Evolutionary conservation across 441 rosid species (phyloP), one percentile per base, ranked within the genome.

Genomic region (Francoa sonchifolia): DNA sequence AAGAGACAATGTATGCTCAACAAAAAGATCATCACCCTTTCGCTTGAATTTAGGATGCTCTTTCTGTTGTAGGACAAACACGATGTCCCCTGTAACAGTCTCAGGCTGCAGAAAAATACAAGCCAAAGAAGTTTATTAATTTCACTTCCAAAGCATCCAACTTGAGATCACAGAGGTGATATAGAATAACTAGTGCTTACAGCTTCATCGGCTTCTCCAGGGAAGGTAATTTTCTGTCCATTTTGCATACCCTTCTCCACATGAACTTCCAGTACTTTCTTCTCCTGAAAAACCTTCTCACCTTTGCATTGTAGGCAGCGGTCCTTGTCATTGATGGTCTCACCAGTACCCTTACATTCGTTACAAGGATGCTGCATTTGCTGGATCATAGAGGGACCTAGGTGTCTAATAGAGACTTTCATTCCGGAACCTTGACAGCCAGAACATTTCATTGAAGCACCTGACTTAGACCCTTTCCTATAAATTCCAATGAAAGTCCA

Each of bases 241-340:
- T 89, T 76, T 55, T 74, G 94, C 98, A 89, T 89, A 42, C 98
- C 98, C 75, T 89, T 89, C 63, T 89, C 98, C 27, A 89, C 98
- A 39, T 54, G 20, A 12, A 85, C 98, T 64, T 89, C 95, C 62
- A 89, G 55, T 5, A 89, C 98, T 49, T 89, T 85, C 65, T 89
- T 89, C 66, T 85, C 92, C 8, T 74, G 90, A 9, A 59, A 74
- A 30, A 82, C 96, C 72, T 89, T 89, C 37, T 85, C 94, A 44
- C 98, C 95, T 61, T 82, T 89, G 77, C 96, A 89, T 27, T 71
- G 92, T 1, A 77, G 72, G 63, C 95, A 89, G 16, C 98, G 86
- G 31, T 89, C 98, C 66, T 66, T 65, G 57, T 79, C 98, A 20
- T 59, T 85, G 47, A 89, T 89, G 13, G 78, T 75, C 77, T 82